Evolutionary conservation across 306 rosid genomes (phyloP), one percentile per base, ranked within the genome.

Genomic region (Amphicarpaea edgeworthii): DNA sequence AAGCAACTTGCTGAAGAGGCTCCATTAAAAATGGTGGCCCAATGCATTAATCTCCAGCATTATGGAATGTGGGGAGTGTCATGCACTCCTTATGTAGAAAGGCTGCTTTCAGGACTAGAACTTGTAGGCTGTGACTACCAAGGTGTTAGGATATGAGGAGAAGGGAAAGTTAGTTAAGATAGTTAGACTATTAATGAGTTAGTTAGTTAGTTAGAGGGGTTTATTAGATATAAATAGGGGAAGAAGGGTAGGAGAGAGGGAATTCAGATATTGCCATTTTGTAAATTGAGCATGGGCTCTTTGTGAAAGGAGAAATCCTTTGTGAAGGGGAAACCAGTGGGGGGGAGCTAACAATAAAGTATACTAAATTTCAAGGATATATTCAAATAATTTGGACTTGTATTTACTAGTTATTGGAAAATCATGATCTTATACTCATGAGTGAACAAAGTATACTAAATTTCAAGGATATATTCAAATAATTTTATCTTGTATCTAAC

Each of bases 381-480:
- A 28, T 72, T 82, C 19, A 66, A 66, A 43, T 75, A 26, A 69
- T 65, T 65, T 76, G 53, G 12, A 61, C 8, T 28, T 75, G 61
- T 69, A 70, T 72, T 70, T 68, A 32, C 60, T 58, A 50, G 74
- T 67, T 26, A 54, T 10, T 73, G 40, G 67, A 45, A 32, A 69
- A 66, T 76, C 54, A 51, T 69, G 26, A 68, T 53, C 77, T 47
- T 49, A 2, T 54, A 77, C 41, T 47, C 65, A 74, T 61, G 58
- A 62, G 70, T 38, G 49, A 72, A 24, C 49, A 57, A 37, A 75
- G 53, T 38, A 17, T 30, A 23, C 81, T 62, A 70, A 69, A 17
- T 43, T 53, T 58, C 60, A 23, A 26, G 24, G 67, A 69, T 63
- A 75, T 73, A 51, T 78, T 82, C 21, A 73, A 73, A 54, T 75